Conservation (phyloP, 108 stramenopile genomes). For the Conticribra guillardii region DNA sequence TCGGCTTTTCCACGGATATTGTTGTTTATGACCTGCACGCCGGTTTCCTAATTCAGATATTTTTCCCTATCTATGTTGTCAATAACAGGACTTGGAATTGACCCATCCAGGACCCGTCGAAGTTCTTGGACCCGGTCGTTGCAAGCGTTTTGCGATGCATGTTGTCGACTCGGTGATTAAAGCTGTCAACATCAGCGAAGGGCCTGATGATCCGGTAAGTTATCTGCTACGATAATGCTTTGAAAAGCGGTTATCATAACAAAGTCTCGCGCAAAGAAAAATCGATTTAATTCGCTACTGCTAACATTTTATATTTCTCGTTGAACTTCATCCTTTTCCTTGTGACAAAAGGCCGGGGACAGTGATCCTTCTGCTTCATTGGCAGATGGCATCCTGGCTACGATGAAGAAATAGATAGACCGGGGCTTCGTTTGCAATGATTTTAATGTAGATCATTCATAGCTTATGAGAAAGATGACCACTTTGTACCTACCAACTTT, state of each 20-base stretch:
- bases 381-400: slow-evolving; percentile 45
- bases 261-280: too few relatives aligned
- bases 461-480: neutral
- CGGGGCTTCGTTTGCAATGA: neutral
- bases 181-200: slow-evolving; percentile 60
- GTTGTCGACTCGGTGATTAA: slow-evolving; percentile 66
- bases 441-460: neutral
- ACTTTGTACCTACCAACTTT: neutral
- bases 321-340: neutral
- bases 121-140: slow-evolving; percentile 63
- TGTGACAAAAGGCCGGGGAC: slow-evolving; percentile 14
- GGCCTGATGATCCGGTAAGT: slow-evolving; percentile 72
- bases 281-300: too few relatives aligned
- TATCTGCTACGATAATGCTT: slow-evolving; percentile 7
- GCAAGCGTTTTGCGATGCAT: slow-evolving; percentile 72
- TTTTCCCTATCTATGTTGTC: neutral
- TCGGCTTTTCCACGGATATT: too few relatives aligned
- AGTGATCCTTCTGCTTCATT: slow-evolving; percentile 39
- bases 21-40: too few relatives aligned
- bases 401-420: slow-evolving; percentile 38
- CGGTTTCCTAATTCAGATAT: neutral
- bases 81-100: slow-evolving; percentile 64
- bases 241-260: too few relatives aligned
- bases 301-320: neutral
- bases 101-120: slow-evolving; percentile 58